phyloP scores from a whole-genome alignment of 1,284 basidiomycete genomes.

The Rhodotorula sp. region DNA sequence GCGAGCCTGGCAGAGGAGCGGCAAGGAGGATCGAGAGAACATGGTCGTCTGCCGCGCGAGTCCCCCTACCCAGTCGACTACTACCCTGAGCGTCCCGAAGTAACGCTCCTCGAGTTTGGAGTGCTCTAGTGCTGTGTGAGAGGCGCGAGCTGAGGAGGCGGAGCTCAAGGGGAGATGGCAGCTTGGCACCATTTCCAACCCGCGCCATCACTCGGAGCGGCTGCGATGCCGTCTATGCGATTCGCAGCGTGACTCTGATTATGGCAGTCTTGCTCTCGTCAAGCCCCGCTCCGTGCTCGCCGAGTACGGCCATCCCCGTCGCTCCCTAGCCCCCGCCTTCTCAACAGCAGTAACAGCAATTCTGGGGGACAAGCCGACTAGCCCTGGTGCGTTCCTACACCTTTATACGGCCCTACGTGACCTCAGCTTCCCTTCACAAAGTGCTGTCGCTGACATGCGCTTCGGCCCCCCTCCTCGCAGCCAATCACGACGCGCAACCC shows the following conservation, averaged over 20 bases:
- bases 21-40: not conserved
- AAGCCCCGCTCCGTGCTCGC: not conserved
- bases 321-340: not conserved
- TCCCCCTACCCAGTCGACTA: too few species aligned
- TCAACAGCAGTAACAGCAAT: not conserved
- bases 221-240: too few species aligned
- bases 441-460: too few species aligned
- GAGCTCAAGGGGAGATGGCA: not conserved
- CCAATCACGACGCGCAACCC: not conserved
- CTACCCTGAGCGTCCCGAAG: too few species aligned
- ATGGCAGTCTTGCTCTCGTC: not conserved
- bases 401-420: not conserved
- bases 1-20: not conserved
- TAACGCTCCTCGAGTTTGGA: too few species aligned
- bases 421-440: too few species aligned
- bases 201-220: too few species aligned
- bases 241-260: too few species aligned
- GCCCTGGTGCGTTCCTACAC: not conserved
- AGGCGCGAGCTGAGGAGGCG: too few species aligned
- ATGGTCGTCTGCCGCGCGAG: not conserved
- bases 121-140: too few species aligned
- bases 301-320: not conserved
- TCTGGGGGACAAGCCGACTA: too few species aligned
- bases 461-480: not conserved
- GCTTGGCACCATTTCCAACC: too few species aligned